Percentiles rank a stretch among this genome's conserved stretches.
phyloP scores from a whole-genome alignment of 306 rosid genomes.

The Ormosia emarginata region DNA sequence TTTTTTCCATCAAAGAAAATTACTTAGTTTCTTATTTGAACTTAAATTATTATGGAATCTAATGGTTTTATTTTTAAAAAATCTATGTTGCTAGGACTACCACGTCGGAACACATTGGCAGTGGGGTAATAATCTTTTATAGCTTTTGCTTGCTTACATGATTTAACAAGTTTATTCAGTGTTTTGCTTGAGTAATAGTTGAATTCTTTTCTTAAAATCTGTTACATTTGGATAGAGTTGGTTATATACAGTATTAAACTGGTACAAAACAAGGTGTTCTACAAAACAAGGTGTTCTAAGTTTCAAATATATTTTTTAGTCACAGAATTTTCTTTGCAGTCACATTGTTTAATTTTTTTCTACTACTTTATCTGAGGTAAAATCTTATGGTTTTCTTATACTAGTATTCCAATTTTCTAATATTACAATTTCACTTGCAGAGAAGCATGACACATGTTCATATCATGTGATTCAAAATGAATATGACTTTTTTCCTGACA shows the following conservation, averaged over 20 bases:
- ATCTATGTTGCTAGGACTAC: constrained; percentile 32
- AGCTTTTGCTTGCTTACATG: too few relatives aligned
- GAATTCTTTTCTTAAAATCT: too few relatives aligned
- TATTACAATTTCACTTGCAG: constrained; percentile 48
- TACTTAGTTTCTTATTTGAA: too few relatives aligned
- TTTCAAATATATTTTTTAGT: not conserved
- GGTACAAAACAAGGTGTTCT: not conserved
- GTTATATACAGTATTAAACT: too few relatives aligned
- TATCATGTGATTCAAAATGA: constrained; percentile 65
- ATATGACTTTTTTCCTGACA: constrained; percentile 67
- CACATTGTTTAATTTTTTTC: not conserved
- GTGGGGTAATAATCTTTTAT: constrained; percentile 85
- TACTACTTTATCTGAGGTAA: not conserved
- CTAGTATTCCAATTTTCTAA: constrained; percentile 11
- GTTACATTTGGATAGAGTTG: too few relatives aligned
- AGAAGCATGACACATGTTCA: constrained; percentile 93
- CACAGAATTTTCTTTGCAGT: not conserved
- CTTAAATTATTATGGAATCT: too few relatives aligned
- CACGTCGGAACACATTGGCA: constrained; percentile 35
- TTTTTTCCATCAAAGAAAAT: too few relatives aligned
- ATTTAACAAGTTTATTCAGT: too few relatives aligned
- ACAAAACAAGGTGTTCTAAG: not conserved
- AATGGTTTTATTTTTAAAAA: constrained; percentile 34
- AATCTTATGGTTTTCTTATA: constrained; percentile 6
- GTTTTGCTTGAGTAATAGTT: too few relatives aligned